phyloP scores from a whole-genome alignment of 257 asterid species.

The Solanum bulbocastanum region DNA sequence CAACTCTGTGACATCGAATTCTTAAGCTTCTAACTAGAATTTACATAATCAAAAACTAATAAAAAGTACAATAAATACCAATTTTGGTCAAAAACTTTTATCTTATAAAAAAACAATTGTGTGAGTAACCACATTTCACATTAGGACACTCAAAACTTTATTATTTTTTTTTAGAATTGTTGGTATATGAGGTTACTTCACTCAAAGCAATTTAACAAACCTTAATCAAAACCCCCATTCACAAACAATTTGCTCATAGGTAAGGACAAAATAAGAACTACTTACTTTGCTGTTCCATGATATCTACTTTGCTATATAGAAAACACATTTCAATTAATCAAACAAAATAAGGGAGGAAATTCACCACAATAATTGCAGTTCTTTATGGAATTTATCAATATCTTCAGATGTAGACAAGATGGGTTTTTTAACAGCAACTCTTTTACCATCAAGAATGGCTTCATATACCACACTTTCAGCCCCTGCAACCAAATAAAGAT shows the following conservation, averaged over 20 bases:
- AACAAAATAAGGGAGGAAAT: background rate
- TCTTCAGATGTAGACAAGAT: slow-evolving; percentile 70
- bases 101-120: background rate
- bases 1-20: background rate
- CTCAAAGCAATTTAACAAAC: background rate
- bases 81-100: background rate
- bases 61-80: background rate
- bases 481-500: slow-evolving; percentile 28
- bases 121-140: background rate
- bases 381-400: slow-evolving; percentile 66
- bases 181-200: background rate
- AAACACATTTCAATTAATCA: background rate
- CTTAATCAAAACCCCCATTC: background rate
- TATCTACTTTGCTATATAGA: background rate
- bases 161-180: background rate
- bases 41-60: background rate
- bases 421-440: slow-evolving; percentile 78
- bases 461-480: slow-evolving; percentile 84
- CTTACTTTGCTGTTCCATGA: background rate
- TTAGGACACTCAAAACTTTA: background rate
- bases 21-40: background rate
- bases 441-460: slow-evolving; percentile 55
- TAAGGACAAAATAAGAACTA: background rate
- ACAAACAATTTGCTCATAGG: background rate
- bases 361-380: slow-evolving; percentile 60